Base-by-base conservation (phyloP, 2,329 filamentous ascomycete species). In the Calonectria fujianensis region DNA sequence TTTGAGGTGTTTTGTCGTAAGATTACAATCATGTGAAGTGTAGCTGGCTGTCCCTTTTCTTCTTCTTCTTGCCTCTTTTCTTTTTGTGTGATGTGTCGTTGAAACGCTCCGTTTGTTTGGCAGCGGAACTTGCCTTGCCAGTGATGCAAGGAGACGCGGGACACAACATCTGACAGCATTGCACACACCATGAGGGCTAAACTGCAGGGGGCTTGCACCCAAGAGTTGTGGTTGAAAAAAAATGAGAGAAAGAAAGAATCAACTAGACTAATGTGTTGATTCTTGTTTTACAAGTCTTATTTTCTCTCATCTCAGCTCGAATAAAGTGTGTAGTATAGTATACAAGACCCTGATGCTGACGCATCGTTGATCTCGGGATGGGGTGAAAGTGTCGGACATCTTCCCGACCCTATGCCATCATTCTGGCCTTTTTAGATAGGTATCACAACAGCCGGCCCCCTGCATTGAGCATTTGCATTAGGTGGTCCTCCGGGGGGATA, bases 41-140 rank as follows among this genome's bases (percentile, higher is more conserved):
- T 59, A n/a, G 54, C 54, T 59, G 54, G 41, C 41, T 48, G 41
- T 6, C 41, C 9, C 13, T n/a, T 59, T 59, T 24, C 10, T 10
- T 9, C 14, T 41, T 37, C 8, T 37, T 37, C 11, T 37, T 37
- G 5, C 32, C 32, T 32, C 24, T 24, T 32, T 7, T 11, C 37
- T 39, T 20, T 18, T n/a, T 59, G 24, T 14, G 32, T 10, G 10
- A 39, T 20, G 32, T 59, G 50, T 29, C 50, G n/a, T 39, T 39
- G 54, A 32, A 20, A 37, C 37, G 41, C 9, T 39, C 14, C 20
- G 41, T n/a, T 37, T 59, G 20, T 16, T 59, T 7, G 11, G 54
- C 2, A 59, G 20, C 31, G 54, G 54, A 59, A 59, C 54, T 59
- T 59, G 54, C 54, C 54, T 59, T 59, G 54, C 54, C 54, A 59